Evolutionary conservation across 768 basidiomycete species (phyloP).

Genomic region (Collybiopsis luxurians): DNA sequence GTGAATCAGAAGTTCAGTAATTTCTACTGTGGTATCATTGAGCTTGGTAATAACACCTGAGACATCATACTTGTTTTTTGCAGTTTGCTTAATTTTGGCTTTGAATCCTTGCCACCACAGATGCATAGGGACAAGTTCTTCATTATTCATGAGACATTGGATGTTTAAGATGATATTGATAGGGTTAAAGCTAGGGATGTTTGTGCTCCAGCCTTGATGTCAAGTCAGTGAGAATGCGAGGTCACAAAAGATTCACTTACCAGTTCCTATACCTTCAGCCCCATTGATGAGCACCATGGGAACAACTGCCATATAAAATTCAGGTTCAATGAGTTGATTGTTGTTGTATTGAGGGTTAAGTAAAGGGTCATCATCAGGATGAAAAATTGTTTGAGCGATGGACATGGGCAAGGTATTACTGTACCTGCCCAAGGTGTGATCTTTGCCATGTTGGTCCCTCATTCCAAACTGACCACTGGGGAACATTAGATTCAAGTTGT

Average conservation of each 20-base stretch:
- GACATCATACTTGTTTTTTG: conserved; percentile 86
- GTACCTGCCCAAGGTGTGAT: conserved; percentile 95
- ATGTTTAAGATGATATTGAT: conserved; percentile 86
- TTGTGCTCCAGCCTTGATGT: conserved; percentile 87
- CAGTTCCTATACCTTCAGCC: conserved; percentile 96
- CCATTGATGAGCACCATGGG: conserved; percentile 92
- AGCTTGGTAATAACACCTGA: conserved; percentile 71
- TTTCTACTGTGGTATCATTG: conserved; percentile 87
- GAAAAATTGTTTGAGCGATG: conserved; percentile 75
- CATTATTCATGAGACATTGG: conserved; percentile 78
- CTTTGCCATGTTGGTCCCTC: conserved; percentile 90
- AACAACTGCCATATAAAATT: conserved; percentile 88
- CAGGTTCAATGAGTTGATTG: conserved; percentile 83
- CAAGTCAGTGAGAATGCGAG: conserved; percentile 2
- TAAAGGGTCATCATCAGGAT: conserved; percentile 83
- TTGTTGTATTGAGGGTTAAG: conserved; percentile 86
- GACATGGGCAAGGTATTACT: conserved; percentile 82
- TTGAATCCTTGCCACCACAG: conserved; percentile 99
- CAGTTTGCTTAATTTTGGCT: conserved; percentile 77
- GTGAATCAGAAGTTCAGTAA: conserved; percentile 93
- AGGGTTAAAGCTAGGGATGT: conserved; percentile 90
- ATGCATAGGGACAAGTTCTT: conserved; percentile 81
- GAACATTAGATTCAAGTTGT: conserved; percentile 85
- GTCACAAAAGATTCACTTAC: conserved; percentile 34
- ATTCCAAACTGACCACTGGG: conserved; percentile 97